Evolutionary conservation across 495 filamentous ascomycete species (phyloP), one percentile per base, ranked within the genome.

Genomic region (Pseudotulostoma volvatum): DNA sequence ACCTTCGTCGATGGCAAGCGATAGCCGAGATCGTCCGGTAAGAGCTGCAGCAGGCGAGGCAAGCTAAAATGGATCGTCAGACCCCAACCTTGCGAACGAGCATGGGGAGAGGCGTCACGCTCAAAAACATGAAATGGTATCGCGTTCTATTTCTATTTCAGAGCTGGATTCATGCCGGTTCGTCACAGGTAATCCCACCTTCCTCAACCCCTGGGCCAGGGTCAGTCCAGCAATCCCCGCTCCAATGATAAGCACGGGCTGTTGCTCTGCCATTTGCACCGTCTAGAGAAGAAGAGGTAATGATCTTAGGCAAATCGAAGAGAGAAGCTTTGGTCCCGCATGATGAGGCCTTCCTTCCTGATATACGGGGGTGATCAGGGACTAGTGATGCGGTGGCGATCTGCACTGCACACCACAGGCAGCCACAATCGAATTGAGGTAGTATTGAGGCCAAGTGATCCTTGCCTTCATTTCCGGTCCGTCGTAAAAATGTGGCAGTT

Each of bases 61-160:
- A 75, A 55, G 19, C 64, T 62, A 69, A 68, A 74, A 49, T 76
- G 70, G 38, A 77, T 59, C 0, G 74, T 75, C 8, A 77, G 52
- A 3, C 67, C 72, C 72, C 72, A 77, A 30, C 74, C 73, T 19
- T 59, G 59, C 4, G 48, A 56, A 3, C 73, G 61, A 9, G 60
- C 50, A 9, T 54, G 48, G 16, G 61, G 45, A 7, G 53, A 45
- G 2, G 52, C 40, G 44, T 77, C 73, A 3, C 68, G 62, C 37
- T 79, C 74, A 47, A 66, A 77, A 15, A 77, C 59, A 15, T 54
- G 44, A 45, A 66, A 71, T 0, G 60, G 47, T n/a, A 70, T 49
- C 11, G 23, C 23, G 23, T 11, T 28, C 5, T 5, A 28, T 5
- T 5, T 5, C 11, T 5, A 28, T 28, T 5, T 28, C 5, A 28